phyloP scores from a whole-genome alignment of 371 early-diverging fungal species.

The Saksenaea oblongispora region DNA sequence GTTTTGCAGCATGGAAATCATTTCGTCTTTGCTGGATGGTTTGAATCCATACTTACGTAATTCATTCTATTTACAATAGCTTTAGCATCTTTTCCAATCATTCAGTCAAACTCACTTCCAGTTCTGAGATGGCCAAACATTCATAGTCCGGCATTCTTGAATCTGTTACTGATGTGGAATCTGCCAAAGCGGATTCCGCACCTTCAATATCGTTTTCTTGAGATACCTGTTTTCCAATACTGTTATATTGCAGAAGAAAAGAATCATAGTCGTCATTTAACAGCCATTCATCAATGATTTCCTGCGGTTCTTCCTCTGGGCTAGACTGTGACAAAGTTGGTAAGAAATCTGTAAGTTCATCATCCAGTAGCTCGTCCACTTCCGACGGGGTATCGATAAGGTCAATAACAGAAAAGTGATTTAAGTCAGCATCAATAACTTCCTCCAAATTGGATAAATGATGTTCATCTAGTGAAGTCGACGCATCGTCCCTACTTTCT shows the following conservation, averaged over 20 bases:
- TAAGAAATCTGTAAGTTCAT: constrained; percentile 1
- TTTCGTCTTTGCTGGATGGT: constrained; percentile 4
- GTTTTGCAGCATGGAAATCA: constrained; percentile 1
- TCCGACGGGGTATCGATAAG: neutral
- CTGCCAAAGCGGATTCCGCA: neutral
- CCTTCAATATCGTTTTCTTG: neutral
- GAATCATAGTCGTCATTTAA: neutral
- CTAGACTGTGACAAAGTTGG: neutral
- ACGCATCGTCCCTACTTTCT: neutral
- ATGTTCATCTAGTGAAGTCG: neutral
- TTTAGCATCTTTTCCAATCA: neutral
- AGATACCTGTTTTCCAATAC: constrained; percentile 3
- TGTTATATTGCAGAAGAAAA: neutral
- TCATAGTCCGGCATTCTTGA: neutral
- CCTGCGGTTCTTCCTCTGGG: neutral
- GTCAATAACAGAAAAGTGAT: neutral
- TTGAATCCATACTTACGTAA: constrained; percentile 7
- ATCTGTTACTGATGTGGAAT: neutral
- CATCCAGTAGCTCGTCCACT: neutral
- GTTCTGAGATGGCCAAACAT: neutral
- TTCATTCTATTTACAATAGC: neutral
- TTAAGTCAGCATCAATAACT: neutral
- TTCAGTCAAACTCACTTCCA: neutral
- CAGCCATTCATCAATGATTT: neutral
- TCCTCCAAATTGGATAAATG: neutral